A percentile compares a stretch with the other conserved stretches of the same genome.
phyloP scores from a whole-genome alignment of 2,329 filamentous ascomycete species.

The Didymella lethalis region DNA sequence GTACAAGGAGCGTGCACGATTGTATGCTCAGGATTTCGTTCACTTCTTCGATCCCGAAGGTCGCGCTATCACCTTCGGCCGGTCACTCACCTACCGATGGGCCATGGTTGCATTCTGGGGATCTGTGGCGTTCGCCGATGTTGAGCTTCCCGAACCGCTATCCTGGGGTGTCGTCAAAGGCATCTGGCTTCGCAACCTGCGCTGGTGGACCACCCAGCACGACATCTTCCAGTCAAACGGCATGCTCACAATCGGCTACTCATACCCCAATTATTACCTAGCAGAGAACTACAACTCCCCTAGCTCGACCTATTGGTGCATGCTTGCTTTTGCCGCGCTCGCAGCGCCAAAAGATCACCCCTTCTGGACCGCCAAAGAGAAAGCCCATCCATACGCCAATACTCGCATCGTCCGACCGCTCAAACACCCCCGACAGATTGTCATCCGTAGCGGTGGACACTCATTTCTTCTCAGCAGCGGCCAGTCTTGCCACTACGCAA shows the following conservation, averaged over 20 bases:
- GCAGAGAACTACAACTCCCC: constrained; percentile 87
- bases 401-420: constrained; percentile 69
- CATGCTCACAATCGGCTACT: constrained; percentile 78
- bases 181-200: constrained; percentile 74
- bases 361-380: constrained; percentile 76
- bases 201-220: constrained; percentile 80
- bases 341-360: constrained; percentile 73
- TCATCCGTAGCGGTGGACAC: constrained; percentile 74
- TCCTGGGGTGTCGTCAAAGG: constrained; percentile 84
- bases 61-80: constrained; percentile 77
- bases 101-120: constrained; percentile 88
- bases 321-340: constrained; percentile 77
- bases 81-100: constrained; percentile 82
- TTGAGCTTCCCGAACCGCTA: constrained; percentile 74
- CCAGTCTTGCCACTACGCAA: constrained; percentile 82
- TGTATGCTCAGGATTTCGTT: constrained; percentile 73
- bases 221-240: constrained; percentile 79
- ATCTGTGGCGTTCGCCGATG: constrained; percentile 76
- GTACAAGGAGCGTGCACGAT: constrained; percentile 72
- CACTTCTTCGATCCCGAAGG: constrained; percentile 79
- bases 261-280: constrained; percentile 82
- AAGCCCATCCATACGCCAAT: constrained; percentile 63
- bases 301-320: constrained; percentile 77
- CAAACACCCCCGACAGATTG: constrained; percentile 75
- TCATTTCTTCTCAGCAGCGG: constrained; percentile 75